A percentile compares a stretch with the other conserved stretches of the same genome.
These are phyloP conservation scores for Colletotrichum eremochloae DNA, from an alignment of 2,329 filamentous ascomycete species.

Conservation along the genomic window DNA sequence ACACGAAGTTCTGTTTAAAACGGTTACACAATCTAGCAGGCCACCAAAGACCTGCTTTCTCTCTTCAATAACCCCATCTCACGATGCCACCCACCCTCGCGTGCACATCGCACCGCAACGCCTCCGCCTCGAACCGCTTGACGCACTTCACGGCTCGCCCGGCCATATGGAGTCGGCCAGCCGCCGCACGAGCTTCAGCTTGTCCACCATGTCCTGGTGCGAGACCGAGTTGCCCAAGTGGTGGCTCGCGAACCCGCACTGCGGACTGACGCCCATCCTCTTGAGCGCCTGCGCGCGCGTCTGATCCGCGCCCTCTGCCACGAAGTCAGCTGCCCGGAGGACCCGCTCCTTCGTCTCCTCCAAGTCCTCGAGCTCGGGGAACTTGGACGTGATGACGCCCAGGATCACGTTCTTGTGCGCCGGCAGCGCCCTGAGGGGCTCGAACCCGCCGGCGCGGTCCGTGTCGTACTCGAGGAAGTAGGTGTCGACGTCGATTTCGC, in stretches of 20 bases:
- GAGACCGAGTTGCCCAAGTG: constrained; percentile 39
- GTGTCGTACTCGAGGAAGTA: constrained; percentile 75
- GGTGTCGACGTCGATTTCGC: constrained; percentile 69
- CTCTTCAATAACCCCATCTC: too few relatives aligned
- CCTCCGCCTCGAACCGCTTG: neutral
- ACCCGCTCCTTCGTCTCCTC: constrained; percentile 68
- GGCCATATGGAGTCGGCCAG: constrained; percentile 40
- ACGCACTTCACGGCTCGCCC: constrained; percentile 30
- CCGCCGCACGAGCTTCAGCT: constrained; percentile 36
- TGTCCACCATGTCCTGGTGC: constrained; percentile 36
- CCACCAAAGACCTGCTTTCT: neutral
- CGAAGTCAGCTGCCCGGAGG: constrained; percentile 71
- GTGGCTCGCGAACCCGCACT: constrained; percentile 76
- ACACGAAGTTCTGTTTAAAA: neutral
- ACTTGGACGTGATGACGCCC: constrained; percentile 73
- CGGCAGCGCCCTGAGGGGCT: constrained; percentile 71
- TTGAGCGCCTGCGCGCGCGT: constrained; percentile 73
- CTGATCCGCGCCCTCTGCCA: constrained; percentile 74
- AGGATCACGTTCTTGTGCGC: constrained; percentile 72
- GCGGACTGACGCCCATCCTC: constrained; percentile 76
- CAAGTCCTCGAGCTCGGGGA: constrained; percentile 68
- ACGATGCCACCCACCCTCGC: neutral
- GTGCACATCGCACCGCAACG: neutral
- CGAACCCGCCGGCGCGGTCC: constrained; percentile 70
- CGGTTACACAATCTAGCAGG: neutral